A percentile compares a stretch with the other conserved stretches of the same genome.
phyloP scores from a whole-genome alignment of 805 yeast species.

The Metschnikowia vanudenii region DNA sequence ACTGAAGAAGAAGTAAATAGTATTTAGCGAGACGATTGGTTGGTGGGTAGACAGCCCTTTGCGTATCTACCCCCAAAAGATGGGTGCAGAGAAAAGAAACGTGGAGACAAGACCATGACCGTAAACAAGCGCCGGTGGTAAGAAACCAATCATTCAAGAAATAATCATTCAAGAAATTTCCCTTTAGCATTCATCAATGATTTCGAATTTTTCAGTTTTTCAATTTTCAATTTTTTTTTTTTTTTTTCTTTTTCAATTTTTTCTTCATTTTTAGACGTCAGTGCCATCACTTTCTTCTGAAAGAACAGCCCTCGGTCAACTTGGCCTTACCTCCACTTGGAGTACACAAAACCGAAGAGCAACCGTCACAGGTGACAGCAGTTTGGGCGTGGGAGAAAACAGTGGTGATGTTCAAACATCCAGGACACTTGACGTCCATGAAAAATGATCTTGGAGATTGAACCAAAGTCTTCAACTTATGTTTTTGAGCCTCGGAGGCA shows the following conservation, averaged over 20 bases:
- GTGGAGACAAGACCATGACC: no score
- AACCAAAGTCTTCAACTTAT: slow-evolving; percentile 96
- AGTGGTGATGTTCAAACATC: slow-evolving; percentile 98
- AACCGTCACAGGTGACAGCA: slow-evolving; percentile 98
- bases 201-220: not conserved
- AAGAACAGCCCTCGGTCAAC: slow-evolving; percentile 98
- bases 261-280: not conserved
- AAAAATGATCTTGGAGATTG: slow-evolving; percentile 98
- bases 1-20: slow-evolving; percentile 11
- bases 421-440: slow-evolving; percentile 99
- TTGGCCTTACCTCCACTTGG: slow-evolving; percentile 99
- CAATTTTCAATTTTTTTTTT: not conserved
- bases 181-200: no score
- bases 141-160: no score
- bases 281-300: slow-evolving; percentile 87
- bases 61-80: not conserved
- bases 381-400: slow-evolving; percentile 99
- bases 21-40: slow-evolving; percentile 4
- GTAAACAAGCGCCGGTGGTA: no score
- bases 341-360: slow-evolving; percentile 96
- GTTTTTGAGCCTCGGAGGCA: slow-evolving; percentile 93
- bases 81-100: no score
- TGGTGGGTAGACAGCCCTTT: not conserved
- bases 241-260: not conserved
- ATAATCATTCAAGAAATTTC: no score